Conservation (phyloP, 768 basidiomycete genomes). For the Tephrocybe rancida region DNA sequence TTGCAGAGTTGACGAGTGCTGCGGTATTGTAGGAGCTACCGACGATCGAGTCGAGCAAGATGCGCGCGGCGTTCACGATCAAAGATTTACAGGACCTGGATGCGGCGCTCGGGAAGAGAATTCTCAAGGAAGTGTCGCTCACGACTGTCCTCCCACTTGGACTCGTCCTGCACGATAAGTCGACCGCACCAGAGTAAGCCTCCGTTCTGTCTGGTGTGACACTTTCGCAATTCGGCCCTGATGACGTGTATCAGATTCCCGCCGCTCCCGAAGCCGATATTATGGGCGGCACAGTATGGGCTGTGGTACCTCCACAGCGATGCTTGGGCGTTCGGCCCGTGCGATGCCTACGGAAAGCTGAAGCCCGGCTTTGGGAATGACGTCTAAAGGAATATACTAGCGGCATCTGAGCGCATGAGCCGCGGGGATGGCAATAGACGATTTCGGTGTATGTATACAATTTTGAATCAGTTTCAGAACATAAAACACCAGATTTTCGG, state of each 20-base stretch:
- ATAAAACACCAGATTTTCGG: too few species aligned
- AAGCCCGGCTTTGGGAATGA: conserved; percentile 8
- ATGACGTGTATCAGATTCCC: conserved; percentile 23
- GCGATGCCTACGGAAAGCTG: conserved; percentile 25
- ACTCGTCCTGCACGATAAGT: conserved; percentile 21
- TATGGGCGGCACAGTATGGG: conserved; percentile 24
- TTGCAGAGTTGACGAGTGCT: background rate
- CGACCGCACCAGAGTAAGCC: conserved; percentile 21
- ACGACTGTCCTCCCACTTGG: conserved; percentile 24
- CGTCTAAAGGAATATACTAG: too few species aligned
- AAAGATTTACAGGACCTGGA: conserved; percentile 27
- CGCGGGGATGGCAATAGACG: too few species aligned
- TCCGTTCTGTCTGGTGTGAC: background rate
- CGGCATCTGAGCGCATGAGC: too few species aligned
- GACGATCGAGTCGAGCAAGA: conserved; percentile 23
- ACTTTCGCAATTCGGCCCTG: background rate
- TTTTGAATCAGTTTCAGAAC: too few species aligned
- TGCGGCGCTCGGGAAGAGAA: conserved; percentile 17
- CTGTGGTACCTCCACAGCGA: conserved; percentile 25
- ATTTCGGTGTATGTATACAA: too few species aligned
- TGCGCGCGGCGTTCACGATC: conserved; percentile 25
- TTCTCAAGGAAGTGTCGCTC: conserved; percentile 21
- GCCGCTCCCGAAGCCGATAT: conserved; percentile 24
- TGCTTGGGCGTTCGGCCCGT: conserved; percentile 31
- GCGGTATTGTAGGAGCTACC: conserved; percentile 27